These are phyloP conservation scores for Malus hybrid DNA, from an alignment of 331 rosid genomes.

Conservation along the genomic window DNA sequence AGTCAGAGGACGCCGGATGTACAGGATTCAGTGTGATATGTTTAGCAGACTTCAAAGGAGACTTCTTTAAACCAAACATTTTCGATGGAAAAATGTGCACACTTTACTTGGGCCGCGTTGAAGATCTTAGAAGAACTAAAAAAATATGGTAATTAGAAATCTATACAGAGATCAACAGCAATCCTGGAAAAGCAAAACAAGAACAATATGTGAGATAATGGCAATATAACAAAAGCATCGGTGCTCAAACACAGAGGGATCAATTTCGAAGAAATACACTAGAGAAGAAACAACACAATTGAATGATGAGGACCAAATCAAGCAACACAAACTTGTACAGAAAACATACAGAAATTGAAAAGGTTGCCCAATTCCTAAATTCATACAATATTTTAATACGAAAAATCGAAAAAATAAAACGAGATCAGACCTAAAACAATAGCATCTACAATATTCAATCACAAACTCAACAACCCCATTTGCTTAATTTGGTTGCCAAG, in stretches of 20 bases:
- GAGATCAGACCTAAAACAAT: background rate
- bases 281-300: background rate
- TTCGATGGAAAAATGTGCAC: slow-evolving; percentile 16
- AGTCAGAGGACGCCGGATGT: slow-evolving; percentile 34
- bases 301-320: background rate
- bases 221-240: background rate
- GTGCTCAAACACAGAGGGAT: background rate
- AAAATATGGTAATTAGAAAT: background rate
- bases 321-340: slow-evolving; percentile 1
- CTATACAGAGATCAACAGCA: slow-evolving; percentile 16
- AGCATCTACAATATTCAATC: background rate
- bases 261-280: background rate
- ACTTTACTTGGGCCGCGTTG: background rate
- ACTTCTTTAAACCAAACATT: slow-evolving; percentile 71
- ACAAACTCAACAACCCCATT: background rate
- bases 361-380: too few species aligned
- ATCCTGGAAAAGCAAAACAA: slow-evolving; percentile 39
- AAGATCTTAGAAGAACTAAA: slow-evolving; percentile 12
- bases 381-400: too few species aligned
- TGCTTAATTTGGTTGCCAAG: background rate
- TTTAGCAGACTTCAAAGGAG: slow-evolving; percentile 50
- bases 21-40: slow-evolving; percentile 37
- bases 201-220: slow-evolving; percentile 2
- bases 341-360: background rate
- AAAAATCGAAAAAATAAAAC: background rate